These are phyloP conservation scores for Vitis hybrid DNA, from an alignment of 177 flowering plant species.

Conservation along the genomic window DNA sequence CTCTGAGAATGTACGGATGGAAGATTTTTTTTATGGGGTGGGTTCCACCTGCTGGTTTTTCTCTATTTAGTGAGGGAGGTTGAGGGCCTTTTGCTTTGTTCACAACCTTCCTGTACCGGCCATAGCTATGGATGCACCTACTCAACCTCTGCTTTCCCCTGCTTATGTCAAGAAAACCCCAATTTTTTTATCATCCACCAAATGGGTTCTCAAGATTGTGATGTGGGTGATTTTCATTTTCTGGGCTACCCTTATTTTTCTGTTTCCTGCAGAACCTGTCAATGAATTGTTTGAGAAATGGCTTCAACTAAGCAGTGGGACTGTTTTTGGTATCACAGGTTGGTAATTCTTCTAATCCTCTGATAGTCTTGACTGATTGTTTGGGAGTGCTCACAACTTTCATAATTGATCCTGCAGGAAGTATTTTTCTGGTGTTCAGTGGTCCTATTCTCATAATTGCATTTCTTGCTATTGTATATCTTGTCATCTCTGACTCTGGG, in stretches of 20 bases:
- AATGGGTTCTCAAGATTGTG: constrained; percentile 48
- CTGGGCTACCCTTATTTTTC: constrained; percentile 58
- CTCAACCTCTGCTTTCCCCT: constrained; percentile 44
- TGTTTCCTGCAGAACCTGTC: constrained; percentile 43
- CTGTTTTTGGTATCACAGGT: constrained; percentile 63
- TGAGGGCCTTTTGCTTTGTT: neutral
- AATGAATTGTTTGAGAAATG: constrained; percentile 18
- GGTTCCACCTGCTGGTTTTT: neutral
- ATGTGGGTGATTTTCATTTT: constrained; percentile 58
- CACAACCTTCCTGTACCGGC: too few species aligned
- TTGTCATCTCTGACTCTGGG: constrained; percentile 39
- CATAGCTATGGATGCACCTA: constrained; percentile 31
- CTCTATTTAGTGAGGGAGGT: too few species aligned
- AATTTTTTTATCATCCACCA: constrained; percentile 21
- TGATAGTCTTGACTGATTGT: neutral
- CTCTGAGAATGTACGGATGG: too few species aligned
- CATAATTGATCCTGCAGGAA: constrained; percentile 45
- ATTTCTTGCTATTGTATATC: constrained; percentile 44
- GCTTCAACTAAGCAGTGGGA: constrained; percentile 25
- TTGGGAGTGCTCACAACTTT: neutral
- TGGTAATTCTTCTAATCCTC: neutral
- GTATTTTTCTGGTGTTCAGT: constrained; percentile 51
- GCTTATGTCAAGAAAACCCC: constrained; percentile 19
- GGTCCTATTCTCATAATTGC: constrained; percentile 66
- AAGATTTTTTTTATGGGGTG: neutral